Percentiles rank a stretch among this genome's conserved stretches.
phyloP scores from a whole-genome alignment of 2,329 filamentous ascomycete species.

The Dactylellina haptotyla region DNA sequence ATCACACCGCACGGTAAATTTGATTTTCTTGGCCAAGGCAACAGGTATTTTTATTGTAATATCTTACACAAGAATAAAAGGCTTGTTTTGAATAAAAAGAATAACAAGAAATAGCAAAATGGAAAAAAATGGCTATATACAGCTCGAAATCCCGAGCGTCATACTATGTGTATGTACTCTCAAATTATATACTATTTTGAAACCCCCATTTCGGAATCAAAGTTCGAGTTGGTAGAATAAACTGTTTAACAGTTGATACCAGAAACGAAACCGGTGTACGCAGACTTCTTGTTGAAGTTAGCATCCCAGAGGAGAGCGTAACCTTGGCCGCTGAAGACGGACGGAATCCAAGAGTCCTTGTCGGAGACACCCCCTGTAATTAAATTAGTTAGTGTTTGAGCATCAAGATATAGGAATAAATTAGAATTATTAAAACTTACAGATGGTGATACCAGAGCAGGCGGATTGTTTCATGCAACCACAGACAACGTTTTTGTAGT shows the following conservation, averaged over 20 bases:
- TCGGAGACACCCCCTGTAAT: constrained; percentile 61
- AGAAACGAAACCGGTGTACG: constrained; percentile 65
- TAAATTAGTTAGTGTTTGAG: not conserved
- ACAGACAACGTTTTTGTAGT: constrained; percentile 63
- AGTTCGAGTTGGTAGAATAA: not conserved
- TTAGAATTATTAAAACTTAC: constrained; percentile 58
- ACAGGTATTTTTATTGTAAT: not conserved
- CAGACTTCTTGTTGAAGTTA: constrained; percentile 66
- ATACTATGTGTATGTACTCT: constrained; percentile 40
- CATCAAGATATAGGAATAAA: not conserved
- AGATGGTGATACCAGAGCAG: constrained; percentile 75
- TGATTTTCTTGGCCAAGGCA: not conserved
- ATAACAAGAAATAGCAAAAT: constrained; percentile 56
- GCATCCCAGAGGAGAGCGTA: constrained; percentile 69
- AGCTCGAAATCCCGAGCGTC: constrained; percentile 34
- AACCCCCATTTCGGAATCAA: not conserved
- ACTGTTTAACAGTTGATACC: constrained; percentile 59
- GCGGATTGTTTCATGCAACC: constrained; percentile 70
- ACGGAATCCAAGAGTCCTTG: constrained; percentile 67
- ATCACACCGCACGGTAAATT: too few relatives aligned
- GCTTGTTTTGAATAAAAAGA: constrained; percentile 19
- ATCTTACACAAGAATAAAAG: constrained; percentile 7
- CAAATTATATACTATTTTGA: not conserved
- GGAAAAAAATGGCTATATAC: constrained; percentile 24
- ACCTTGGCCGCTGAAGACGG: constrained; percentile 62